These are phyloP conservation scores for Pythium scleroteichum DNA, from an alignment of 352 stramenopile species.

Conservation along the genomic window DNA sequence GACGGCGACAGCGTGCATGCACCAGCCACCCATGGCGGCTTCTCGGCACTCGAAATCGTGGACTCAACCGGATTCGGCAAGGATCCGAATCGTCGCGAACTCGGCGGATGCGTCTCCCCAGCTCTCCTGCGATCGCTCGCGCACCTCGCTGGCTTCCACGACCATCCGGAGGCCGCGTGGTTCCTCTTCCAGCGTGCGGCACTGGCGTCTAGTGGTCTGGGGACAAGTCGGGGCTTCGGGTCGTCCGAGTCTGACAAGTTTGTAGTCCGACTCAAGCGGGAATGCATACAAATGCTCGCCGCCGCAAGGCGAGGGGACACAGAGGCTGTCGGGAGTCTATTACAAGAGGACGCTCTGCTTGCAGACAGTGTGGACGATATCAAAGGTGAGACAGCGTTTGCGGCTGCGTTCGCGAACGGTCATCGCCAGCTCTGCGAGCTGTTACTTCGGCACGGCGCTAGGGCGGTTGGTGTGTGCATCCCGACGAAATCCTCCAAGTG, in stretches of 20 bases:
- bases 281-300: not conserved
- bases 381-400: constrained; percentile 15
- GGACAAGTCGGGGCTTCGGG: not conserved
- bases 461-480: constrained; percentile 2
- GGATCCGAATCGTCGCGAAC: not conserved
- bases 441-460: not conserved
- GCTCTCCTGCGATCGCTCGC: not conserved
- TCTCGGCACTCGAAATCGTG: constrained; percentile 2
- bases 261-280: too few relatives aligned
- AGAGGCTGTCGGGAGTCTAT: not conserved
- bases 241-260: too few relatives aligned
- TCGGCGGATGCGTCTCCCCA: not conserved
- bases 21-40: not conserved
- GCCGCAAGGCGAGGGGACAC: constrained; percentile 4
- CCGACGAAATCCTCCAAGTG: not conserved
- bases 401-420: constrained; percentile 12
- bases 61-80: not conserved
- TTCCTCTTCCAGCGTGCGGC: constrained; percentile 2
- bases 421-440: constrained; percentile 4
- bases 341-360: not conserved
- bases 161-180: not conserved
- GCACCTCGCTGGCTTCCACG: not conserved
- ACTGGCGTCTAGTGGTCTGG: not conserved
- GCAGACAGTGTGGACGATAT: constrained; percentile 2
- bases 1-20: not conserved